Evolutionary conservation across 345 rosid genomes (phyloP), one percentile per base, ranked within the genome.

Genomic region (Brassica cretica): DNA sequence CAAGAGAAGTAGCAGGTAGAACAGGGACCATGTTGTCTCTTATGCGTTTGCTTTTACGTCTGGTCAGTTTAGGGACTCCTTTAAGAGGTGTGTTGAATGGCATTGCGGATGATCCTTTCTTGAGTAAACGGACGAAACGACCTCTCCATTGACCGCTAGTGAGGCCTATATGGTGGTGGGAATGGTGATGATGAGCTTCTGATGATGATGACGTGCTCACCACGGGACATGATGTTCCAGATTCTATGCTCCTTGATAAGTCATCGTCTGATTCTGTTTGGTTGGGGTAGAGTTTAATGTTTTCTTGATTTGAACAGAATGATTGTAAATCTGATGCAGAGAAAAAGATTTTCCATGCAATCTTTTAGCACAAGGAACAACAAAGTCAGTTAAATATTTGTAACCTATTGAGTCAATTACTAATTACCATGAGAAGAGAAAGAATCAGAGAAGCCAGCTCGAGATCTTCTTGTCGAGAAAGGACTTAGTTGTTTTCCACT

Each of bases 41-140:
- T 56, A 84, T 75, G 70, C 89, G 86, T 80, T 81, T 85, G 81
- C 88, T 87, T 69, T 89, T 93, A 61, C 87, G 87, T 81, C 90
- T 84, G 5, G 93, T 87, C 49, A 89, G 89, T 83, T 84, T 92
- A 0, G 95, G 88, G 15, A 82, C 88, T 16, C 71, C 78, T 70
- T 82, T 87, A 25, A 76, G 67, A 32, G 84, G 82, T 33, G 86
- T 66, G 44, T 65, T 82, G 53, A 88, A 89, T 30, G 88, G 84
- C 66, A 81, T 80, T 51, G 80, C 83, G 4, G 84, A 76, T 11
- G 89, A 80, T 74, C 93, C 92, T 77, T 85, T 92, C 78, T 86
- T 95, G 73, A 88, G 77, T 27, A 83, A 75, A 16, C 87, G 83
- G 75, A 87, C 75, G 81, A 92, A 86, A 30, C 91, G 87, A 24